A percentile compares a stretch with the other conserved stretches of the same genome.
These are phyloP conservation scores for Pyrenochaeta sp. DNA, from an alignment of 2,329 filamentous ascomycete genomes.

Conservation along the genomic window DNA sequence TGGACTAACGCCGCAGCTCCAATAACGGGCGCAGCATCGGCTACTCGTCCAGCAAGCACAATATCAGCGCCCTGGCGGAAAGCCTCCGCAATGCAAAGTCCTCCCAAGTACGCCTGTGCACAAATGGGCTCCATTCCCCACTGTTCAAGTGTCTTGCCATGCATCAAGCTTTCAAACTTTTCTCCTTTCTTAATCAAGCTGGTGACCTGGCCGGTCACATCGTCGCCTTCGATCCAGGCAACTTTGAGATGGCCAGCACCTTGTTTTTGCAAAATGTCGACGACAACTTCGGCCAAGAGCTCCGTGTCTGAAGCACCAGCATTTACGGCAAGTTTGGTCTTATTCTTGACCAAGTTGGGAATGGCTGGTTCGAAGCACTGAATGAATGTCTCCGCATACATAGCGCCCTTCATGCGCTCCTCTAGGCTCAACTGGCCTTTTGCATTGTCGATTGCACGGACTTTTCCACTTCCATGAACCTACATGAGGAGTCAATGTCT, in stretches of 20 bases:
- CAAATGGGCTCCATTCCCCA: conserved; percentile 38
- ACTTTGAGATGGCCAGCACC: conserved; percentile 28
- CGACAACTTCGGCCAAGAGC: conserved; percentile 30
- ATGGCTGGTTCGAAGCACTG: conserved; percentile 52
- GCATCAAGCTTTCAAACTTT: conserved; percentile 49
- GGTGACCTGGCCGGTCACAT: conserved; percentile 40
- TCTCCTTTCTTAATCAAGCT: conserved; percentile 43
- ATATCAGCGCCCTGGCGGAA: conserved; percentile 37
- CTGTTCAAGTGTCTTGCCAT: conserved; percentile 47
- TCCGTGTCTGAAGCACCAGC: conserved; percentile 62
- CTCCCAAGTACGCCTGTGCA: conserved; percentile 22
- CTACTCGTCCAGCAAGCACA: conserved; percentile 40
- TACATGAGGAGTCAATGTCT: not conserved
- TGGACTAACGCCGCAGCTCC: conserved; percentile 51
- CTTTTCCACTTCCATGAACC: conserved; percentile 38
- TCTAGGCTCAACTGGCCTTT: conserved; percentile 51
- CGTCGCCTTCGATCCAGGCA: conserved; percentile 27
- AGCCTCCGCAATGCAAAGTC: conserved; percentile 33
- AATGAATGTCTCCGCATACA: conserved; percentile 54
- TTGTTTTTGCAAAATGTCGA: conserved; percentile 14
- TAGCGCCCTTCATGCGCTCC: conserved; percentile 32
- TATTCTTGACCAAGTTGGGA: conserved; percentile 24
- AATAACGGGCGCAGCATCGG: conserved; percentile 52
- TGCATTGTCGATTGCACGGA: conserved; percentile 29
- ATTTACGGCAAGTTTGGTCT: conserved; percentile 59